Percentiles rank a stretch among this genome's conserved stretches.
phyloP scores from a whole-genome alignment of 1,284 basidiomycete species.

The Cryptococcus neoformans region DNA sequence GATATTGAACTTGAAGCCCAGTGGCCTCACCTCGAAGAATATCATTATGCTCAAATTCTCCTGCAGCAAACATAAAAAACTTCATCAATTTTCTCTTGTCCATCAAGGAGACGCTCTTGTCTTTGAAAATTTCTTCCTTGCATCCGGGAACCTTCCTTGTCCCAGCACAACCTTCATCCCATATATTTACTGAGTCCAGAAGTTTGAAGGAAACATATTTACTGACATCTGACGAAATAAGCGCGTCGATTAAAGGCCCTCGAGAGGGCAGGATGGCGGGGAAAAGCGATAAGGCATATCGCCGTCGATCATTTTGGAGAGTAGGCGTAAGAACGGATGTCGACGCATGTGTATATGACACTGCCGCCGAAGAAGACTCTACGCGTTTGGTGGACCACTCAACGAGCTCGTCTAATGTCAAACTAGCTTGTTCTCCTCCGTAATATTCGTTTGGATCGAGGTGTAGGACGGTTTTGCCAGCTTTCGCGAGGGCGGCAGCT shows the following conservation, averaged over 20 bases:
- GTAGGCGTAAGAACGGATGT: slow-evolving; percentile 50
- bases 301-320: slow-evolving; percentile 59
- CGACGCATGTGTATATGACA: slow-evolving; percentile 16
- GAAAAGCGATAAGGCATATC: slow-evolving; percentile 80
- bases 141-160: slow-evolving; percentile 75
- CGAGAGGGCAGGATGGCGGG: slow-evolving; percentile 78
- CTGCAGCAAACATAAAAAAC: slow-evolving; percentile 75
- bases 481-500: slow-evolving; percentile 87
- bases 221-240: slow-evolving; percentile 81
- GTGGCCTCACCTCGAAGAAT: slow-evolving; percentile 16
- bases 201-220: slow-evolving; percentile 87
- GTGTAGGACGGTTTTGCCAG: slow-evolving; percentile 81
- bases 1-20: slow-evolving; percentile 13
- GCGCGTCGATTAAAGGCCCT: slow-evolving; percentile 73
- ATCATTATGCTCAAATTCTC: slow-evolving; percentile 63
- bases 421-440: slow-evolving; percentile 74
- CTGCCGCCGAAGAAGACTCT: background rate
- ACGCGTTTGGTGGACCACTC: slow-evolving; percentile 56
- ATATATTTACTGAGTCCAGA: slow-evolving; percentile 68
- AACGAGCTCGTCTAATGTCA: slow-evolving; percentile 75
- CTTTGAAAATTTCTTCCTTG: slow-evolving; percentile 94
- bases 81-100: slow-evolving; percentile 94
- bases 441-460: slow-evolving; percentile 83
- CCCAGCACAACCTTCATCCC: slow-evolving; percentile 10
- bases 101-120: slow-evolving; percentile 68